phyloP scores from a whole-genome alignment of 345 rosid genomes.

The Heritiera fomes region DNA sequence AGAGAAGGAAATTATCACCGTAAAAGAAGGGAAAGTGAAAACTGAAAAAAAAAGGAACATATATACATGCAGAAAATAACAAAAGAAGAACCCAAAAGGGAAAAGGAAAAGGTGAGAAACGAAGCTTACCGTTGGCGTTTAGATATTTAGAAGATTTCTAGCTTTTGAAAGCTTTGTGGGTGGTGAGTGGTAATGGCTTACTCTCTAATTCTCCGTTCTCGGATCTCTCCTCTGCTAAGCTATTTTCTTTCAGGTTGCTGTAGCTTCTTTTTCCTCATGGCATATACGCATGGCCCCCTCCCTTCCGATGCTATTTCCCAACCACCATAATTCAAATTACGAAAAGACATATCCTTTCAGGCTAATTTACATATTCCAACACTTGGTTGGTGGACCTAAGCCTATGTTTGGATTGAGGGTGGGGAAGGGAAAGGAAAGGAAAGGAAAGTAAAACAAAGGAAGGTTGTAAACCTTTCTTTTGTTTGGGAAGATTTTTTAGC shows the following conservation, averaged over 20 bases:
- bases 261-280: background rate
- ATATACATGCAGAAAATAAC: background rate
- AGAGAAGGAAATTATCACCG: background rate
- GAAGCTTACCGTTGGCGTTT: background rate
- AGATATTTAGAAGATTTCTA: background rate
- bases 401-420: too few species aligned
- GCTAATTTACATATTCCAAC: background rate
- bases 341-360: background rate
- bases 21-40: background rate
- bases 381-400: conserved; percentile 2
- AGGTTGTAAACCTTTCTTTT: too few species aligned
- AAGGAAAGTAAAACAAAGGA: too few species aligned
- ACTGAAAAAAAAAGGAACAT: background rate
- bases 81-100: background rate
- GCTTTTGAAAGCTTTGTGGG: background rate
- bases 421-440: too few species aligned
- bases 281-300: too few species aligned
- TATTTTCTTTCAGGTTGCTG: background rate
- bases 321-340: background rate
- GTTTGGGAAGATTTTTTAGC: too few species aligned
- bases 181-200: background rate
- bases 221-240: background rate
- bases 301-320: background rate
- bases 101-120: background rate
- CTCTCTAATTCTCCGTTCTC: background rate